Evolutionary conservation across 306 rosid species (phyloP).

Genomic region (Albizia julibrissin): DNA sequence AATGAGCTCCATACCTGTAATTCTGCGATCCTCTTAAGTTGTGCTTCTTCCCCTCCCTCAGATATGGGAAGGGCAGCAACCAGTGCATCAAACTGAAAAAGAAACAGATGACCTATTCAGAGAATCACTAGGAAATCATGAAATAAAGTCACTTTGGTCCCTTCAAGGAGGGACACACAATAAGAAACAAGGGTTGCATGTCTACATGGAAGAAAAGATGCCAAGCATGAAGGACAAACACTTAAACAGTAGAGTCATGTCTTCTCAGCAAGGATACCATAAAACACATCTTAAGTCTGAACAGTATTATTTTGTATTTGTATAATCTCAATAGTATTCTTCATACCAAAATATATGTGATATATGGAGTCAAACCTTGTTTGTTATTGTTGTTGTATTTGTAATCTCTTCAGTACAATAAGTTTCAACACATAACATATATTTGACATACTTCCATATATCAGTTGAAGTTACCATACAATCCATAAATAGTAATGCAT

Average conservation of each 20-base stretch:
- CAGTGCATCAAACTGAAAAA: slow-evolving; percentile 73
- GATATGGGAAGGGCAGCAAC: slow-evolving; percentile 81
- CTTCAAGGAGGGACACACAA: not conserved
- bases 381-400: not conserved
- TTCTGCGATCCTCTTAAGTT: slow-evolving; percentile 77
- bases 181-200: not conserved
- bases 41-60: slow-evolving; percentile 80
- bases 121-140: slow-evolving; percentile 16
- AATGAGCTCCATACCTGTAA: slow-evolving; percentile 58
- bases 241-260: not conserved
- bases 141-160: not conserved
- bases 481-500: not conserved
- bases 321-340: not conserved
- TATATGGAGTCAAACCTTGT: not conserved
- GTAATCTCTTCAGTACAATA: not conserved
- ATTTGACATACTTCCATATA: not conserved
- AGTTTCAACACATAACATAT: not conserved
- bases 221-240: not conserved
- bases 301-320: not conserved
- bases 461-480: not conserved
- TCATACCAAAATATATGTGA: not conserved
- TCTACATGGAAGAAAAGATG: not conserved
- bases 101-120: slow-evolving; percentile 25
- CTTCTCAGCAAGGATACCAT: not conserved
- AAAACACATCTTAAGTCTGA: not conserved